A percentile compares a stretch with the other conserved stretches of the same genome.
Conservation (phyloP, 2,329 filamentous ascomycete species). For the Endothia cerciana region DNA sequence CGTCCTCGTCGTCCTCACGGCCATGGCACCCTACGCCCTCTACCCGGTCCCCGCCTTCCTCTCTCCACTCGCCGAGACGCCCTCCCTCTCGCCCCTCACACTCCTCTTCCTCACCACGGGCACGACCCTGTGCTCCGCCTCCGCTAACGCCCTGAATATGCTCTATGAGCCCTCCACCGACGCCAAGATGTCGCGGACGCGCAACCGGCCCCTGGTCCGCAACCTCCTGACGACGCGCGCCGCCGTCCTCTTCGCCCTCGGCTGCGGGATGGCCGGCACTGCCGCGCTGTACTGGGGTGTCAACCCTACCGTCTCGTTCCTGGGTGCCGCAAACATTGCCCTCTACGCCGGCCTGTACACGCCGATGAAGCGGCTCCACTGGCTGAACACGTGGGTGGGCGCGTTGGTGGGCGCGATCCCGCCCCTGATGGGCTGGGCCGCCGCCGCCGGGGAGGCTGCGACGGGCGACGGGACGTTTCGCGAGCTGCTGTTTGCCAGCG, state of each 20-base stretch:
- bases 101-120: slow-evolving; percentile 89
- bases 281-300: slow-evolving; percentile 83
- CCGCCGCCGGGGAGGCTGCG: slow-evolving; percentile 86
- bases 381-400: slow-evolving; percentile 92
- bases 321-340: slow-evolving; percentile 82
- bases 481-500: slow-evolving; percentile 71
- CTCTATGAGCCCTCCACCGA: slow-evolving; percentile 90
- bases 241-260: slow-evolving; percentile 78
- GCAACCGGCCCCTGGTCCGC: slow-evolving; percentile 86
- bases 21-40: slow-evolving; percentile 87
- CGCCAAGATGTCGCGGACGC: slow-evolving; percentile 89
- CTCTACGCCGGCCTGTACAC: slow-evolving; percentile 94
- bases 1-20: slow-evolving; percentile 86
- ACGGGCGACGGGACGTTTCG: slow-evolving; percentile 75
- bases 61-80: slow-evolving; percentile 65
- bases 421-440: slow-evolving; percentile 97
- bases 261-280: slow-evolving; percentile 70
- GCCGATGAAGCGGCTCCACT: slow-evolving; percentile 83
- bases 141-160: slow-evolving; percentile 96
- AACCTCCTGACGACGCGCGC: slow-evolving; percentile 72
- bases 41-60: slow-evolving; percentile 92
- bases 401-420: slow-evolving; percentile 92
- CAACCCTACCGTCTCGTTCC: slow-evolving; percentile 87
- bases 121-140: slow-evolving; percentile 85
- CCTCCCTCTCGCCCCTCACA: slow-evolving; percentile 87